Percentiles rank a stretch among this genome's conserved stretches.
phyloP scores from a whole-genome alignment of 2,329 filamentous ascomycete species.

The Biscogniauxia sp. region DNA sequence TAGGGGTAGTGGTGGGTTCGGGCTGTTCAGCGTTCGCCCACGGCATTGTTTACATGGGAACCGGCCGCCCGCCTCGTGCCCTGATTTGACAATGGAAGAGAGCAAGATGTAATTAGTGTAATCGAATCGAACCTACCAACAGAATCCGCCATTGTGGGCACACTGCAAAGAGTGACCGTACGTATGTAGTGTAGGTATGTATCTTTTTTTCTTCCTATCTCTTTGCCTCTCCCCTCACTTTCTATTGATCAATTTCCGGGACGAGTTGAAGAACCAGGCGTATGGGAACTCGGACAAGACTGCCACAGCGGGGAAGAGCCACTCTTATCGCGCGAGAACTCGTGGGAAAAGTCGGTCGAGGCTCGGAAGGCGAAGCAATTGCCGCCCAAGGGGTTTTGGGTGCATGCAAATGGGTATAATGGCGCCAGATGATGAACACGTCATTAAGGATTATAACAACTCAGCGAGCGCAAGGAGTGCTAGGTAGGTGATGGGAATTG shows the following conservation, averaged over 20 bases:
- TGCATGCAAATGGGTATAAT: not conserved
- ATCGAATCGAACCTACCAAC: slow-evolving; percentile 41
- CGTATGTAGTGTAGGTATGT: too few relatives aligned
- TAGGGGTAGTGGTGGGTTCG: not conserved
- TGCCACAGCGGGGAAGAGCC: not conserved
- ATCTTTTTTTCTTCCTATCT: not conserved
- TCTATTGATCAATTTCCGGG: not conserved
- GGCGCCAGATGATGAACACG: not conserved
- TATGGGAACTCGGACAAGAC: not conserved
- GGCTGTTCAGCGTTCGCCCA: not conserved
- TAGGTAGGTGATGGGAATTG: too few relatives aligned
- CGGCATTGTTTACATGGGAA: slow-evolving; percentile 13
- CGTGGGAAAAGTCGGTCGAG: not conserved
- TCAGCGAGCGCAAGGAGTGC: not conserved
- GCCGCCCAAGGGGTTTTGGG: not conserved
- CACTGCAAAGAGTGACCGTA: slow-evolving; percentile 5
- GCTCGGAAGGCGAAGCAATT: not conserved
- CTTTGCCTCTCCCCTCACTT: not conserved
- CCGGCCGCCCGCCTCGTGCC: not conserved
- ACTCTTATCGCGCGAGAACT: not conserved
- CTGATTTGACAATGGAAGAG: not conserved
- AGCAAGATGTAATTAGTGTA: not conserved
- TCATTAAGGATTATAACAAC: not conserved
- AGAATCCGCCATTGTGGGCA: slow-evolving; percentile 48
- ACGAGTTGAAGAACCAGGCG: not conserved